Evolutionary conservation across 2,329 filamentous ascomycete genomes (phyloP).

Genomic region (Fusarium keratoplasticum): DNA sequence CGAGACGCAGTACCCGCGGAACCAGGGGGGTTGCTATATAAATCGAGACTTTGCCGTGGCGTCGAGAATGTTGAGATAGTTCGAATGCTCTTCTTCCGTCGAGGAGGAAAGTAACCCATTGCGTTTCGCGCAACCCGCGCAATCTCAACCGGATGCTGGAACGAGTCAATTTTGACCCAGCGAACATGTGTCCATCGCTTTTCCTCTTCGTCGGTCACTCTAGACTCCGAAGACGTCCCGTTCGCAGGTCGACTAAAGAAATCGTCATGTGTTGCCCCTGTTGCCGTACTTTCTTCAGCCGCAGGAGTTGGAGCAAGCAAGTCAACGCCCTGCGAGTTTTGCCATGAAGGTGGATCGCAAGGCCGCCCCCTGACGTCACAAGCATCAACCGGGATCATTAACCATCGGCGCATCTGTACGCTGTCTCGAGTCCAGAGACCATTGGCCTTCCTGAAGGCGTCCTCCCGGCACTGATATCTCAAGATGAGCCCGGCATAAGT

Average conservation of each 20-base stretch:
- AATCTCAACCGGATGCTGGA: slow-evolving; percentile 80
- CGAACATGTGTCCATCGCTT: slow-evolving; percentile 86
- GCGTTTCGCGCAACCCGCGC: slow-evolving; percentile 83
- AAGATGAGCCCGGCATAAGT: slow-evolving; percentile 93
- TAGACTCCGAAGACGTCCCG: slow-evolving; percentile 44
- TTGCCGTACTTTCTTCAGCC: slow-evolving; percentile 42
- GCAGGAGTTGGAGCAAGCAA: slow-evolving; percentile 63
- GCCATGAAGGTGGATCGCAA: slow-evolving; percentile 64
- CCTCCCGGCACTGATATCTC: slow-evolving; percentile 87
- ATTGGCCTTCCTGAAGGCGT: slow-evolving; percentile 87
- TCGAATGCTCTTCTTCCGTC: slow-evolving; percentile 83
- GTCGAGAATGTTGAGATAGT: slow-evolving; percentile 75
- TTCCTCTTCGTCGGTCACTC: slow-evolving; percentile 61
- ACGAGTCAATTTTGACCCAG: slow-evolving; percentile 85
- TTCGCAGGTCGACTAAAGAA: slow-evolving; percentile 56
- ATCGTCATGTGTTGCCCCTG: slow-evolving; percentile 51
- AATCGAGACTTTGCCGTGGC: slow-evolving; percentile 73
- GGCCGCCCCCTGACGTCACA: slow-evolving; percentile 84
- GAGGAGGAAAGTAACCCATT: slow-evolving; percentile 91
- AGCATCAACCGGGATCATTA: slow-evolving; percentile 89
- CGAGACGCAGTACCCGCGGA: slow-evolving; percentile 53
- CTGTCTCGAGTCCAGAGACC: slow-evolving; percentile 95
- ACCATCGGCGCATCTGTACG: slow-evolving; percentile 83
- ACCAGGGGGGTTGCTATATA: slow-evolving; percentile 59
- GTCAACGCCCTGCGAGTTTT: slow-evolving; percentile 58